Base-by-base conservation (phyloP, 1,139 yeast species). In the Saccharomyces hybrid region DNA sequence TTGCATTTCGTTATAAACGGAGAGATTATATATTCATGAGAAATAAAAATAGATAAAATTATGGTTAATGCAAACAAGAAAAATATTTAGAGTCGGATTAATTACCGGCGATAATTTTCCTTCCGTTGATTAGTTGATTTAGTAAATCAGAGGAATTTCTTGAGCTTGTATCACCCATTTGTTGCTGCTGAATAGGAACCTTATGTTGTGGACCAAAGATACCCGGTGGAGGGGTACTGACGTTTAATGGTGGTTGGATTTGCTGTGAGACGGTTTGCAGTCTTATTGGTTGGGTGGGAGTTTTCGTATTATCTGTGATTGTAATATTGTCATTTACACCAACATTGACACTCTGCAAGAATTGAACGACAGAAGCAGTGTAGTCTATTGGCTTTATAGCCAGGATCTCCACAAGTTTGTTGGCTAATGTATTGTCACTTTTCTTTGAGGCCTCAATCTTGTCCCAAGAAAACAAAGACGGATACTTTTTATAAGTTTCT, bases 81-180 rank as follows among this genome's bases (percentile, higher is more conserved):
- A 20, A 11, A 38, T 34, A 34, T 7, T 34, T 14, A 14, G 11
- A 34, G 42, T 23, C 20, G 8, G 42, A 14, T 20, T 38, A 38
- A 49, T 60, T 66, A 25, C 64, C 69, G 32, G 74, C 73, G 50
- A 71, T 64, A 48, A 72, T 67, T 60, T 76, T 82, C 70, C 84
- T 84, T 34, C 88, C 88, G 60, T 83, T 82, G 80, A 85, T 82
- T 64, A 85, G 74, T 66, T 85, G 91, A 51, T 81, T 83, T 61
- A 85, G 74, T 62, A 85, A 74, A 66, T 85, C 90, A 28, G 86
- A 81, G 53, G 88, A 84, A 60, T 60, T 62, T 55, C 71, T 68
- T 54, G 65, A 52, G 53, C 61, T 58, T 46, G 59, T 55, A 14
- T 53, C 60, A 29, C 42, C 49, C 55, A 51, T 48, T 58, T 63